A percentile compares a stretch with the other conserved stretches of the same genome.
These are phyloP conservation scores for Collybiopsis confluens DNA, from an alignment of 768 basidiomycete genomes.

Conservation along the genomic window DNA sequence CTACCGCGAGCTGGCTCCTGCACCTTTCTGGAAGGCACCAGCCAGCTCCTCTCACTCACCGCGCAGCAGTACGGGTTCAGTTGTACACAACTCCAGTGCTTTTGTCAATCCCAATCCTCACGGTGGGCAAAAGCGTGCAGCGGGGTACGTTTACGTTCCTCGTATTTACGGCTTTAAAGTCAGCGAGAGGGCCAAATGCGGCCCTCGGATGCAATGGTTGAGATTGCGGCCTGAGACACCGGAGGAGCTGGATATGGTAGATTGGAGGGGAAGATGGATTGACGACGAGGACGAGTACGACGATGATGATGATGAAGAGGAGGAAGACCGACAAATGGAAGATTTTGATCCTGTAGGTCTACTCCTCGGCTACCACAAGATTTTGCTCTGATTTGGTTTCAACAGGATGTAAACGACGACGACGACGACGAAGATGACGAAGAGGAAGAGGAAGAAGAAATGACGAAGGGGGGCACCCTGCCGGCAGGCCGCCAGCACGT, in stretches of 20 bases:
- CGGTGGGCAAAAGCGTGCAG: conserved; percentile 85
- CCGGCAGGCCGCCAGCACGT: not conserved
- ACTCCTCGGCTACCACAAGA: not conserved
- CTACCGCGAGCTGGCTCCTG: conserved; percentile 91
- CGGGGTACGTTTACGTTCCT: conserved; percentile 83
- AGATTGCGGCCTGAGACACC: conserved; percentile 78
- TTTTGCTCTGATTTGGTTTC: not conserved
- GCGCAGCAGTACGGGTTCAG: conserved; percentile 42
- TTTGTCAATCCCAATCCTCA: conserved; percentile 87
- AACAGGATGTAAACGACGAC: conserved; percentile 40
- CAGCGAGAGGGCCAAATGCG: conserved; percentile 89
- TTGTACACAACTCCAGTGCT: conserved; percentile 40
- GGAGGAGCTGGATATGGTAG: conserved; percentile 80
- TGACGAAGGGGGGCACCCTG: not conserved
- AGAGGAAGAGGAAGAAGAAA: conserved; percentile 37
- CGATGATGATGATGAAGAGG: conserved; percentile 56
- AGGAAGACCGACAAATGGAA: conserved; percentile 73
- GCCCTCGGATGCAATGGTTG: conserved; percentile 97
- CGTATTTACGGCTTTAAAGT: conserved; percentile 98
- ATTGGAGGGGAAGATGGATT: conserved; percentile 89
- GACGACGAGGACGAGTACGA: conserved; percentile 68
- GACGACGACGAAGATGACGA: conserved; percentile 54
- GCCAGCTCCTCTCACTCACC: conserved; percentile 54
- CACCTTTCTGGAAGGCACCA: conserved; percentile 84
- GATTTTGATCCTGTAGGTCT: conserved; percentile 76